Conservation (phyloP, 345 rosid genomes). For the Eucalyptus brandiana region DNA sequence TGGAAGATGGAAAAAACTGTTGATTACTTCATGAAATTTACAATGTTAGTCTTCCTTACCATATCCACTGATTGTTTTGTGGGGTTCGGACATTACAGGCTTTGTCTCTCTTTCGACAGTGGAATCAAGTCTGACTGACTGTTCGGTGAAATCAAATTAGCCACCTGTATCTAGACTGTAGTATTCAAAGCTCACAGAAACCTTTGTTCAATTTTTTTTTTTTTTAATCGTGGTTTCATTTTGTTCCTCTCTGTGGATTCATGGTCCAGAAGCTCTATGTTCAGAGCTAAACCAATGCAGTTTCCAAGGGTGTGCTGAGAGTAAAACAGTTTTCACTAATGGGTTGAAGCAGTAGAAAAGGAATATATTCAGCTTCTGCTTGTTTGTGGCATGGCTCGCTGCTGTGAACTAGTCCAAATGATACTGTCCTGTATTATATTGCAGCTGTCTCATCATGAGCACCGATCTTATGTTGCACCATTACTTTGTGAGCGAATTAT, state of each 20-base stretch:
- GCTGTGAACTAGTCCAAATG: background rate
- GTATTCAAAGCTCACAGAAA: background rate
- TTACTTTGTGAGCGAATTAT: background rate
- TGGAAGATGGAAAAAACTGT: conserved; percentile 96
- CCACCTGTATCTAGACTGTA: background rate
- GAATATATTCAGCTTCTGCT: background rate
- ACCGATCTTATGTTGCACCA: background rate
- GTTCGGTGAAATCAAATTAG: background rate
- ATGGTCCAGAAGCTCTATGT: background rate
- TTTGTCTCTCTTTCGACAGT: background rate
- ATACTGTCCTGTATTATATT: background rate
- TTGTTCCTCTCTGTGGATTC: background rate
- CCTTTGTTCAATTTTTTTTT: background rate
- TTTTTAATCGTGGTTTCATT: background rate
- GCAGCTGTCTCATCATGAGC: background rate
- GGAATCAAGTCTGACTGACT: background rate
- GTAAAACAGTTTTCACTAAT: background rate
- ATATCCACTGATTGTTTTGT: background rate
- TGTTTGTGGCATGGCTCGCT: background rate
- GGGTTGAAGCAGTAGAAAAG: background rate
- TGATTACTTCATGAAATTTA: conserved; percentile 74
- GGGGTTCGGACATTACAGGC: background rate
- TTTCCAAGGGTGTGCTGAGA: background rate
- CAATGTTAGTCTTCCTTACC: conserved; percentile 33
- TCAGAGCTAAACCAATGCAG: background rate